Evolutionary conservation across 2,329 filamentous ascomycete genomes (phyloP), one percentile per base, ranked within the genome.

Genomic region (Trichoderma harzianum): DNA sequence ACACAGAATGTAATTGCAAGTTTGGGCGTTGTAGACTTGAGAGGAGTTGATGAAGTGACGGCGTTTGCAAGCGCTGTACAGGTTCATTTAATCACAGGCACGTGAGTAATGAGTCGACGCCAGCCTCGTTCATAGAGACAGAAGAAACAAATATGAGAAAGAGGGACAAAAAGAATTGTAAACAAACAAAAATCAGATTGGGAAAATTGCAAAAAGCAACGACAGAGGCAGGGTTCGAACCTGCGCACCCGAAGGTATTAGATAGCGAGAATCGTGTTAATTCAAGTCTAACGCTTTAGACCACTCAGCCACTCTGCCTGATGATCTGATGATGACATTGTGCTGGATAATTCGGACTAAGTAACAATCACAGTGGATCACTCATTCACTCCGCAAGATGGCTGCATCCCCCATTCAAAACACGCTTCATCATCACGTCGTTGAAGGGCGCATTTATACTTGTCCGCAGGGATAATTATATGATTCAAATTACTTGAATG

Each of bases 241-340:
- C 68, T 70, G 68, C 68, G 68, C 68, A 70, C 68, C 68, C 68
- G 68, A 70, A 70, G 68, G 68, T 70, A 70, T 70, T 70, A 64
- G 68, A 70, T 70, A 70, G 68, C 68, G 60, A 64, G 68, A 70
- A 70, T 70, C 68, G 47, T 11, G 24, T 43, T 39, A 36, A 70
- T 70, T 70, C 68, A 70, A 70, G 68, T 70, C 68, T 64, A 70
- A 70, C 68, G 68, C 68, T 70, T 70, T 70, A 70, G 68, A 70
- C 68, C 68, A 70, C 68, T 70, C 68, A 70, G 68, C 68, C 68
- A 70, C 68, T 70, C 68, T 70, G 68, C 68, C 68, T 16, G 32
- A 24, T 24, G 47, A 34, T 60, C 68, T 10, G 24, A 24, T 24
- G 47, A 34, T 60, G 6, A 5, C 12, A 34, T 21, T 7, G 18